Percentiles rank a stretch among this genome's conserved stretches.
Conservation (phyloP, 768 basidiomycete genomes). For the Tricholoma furcatifolium region DNA sequence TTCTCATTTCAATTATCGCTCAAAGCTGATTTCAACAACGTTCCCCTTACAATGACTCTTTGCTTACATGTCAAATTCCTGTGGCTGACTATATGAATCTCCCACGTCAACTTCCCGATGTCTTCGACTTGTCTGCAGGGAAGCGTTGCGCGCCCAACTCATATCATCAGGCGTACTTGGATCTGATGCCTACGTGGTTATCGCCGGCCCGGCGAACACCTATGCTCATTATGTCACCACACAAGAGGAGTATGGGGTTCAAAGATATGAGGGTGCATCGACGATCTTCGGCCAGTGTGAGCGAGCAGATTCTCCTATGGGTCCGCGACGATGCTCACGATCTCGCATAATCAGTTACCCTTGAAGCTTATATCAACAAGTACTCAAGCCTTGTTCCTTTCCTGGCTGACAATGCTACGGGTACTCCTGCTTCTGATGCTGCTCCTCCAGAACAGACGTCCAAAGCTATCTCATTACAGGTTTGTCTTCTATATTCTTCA, state of each 20-base stretch:
- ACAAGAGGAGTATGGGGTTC: slow-evolving; percentile 68
- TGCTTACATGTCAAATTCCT: neutral
- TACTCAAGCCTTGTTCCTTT: slow-evolving; percentile 66
- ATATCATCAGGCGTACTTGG: slow-evolving; percentile 64
- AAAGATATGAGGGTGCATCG: slow-evolving; percentile 81
- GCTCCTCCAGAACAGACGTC: slow-evolving; percentile 64
- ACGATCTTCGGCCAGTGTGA: slow-evolving; percentile 74
- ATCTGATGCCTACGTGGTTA: slow-evolving; percentile 69
- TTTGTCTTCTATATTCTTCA: slow-evolving; percentile 18
- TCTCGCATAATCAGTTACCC: slow-evolving; percentile 45
- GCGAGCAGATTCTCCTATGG: slow-evolving; percentile 29
- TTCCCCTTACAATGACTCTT: slow-evolving; percentile 20
- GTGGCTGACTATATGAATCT: slow-evolving; percentile 1
- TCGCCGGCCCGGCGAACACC: slow-evolving; percentile 81
- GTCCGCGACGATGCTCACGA: slow-evolving; percentile 4
- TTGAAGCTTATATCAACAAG: slow-evolving; percentile 81
- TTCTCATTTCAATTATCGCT: slow-evolving; percentile 12
- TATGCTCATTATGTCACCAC: slow-evolving; percentile 77
- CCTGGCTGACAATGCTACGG: slow-evolving; percentile 49
- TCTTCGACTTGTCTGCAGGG: slow-evolving; percentile 36
- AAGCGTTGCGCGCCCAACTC: slow-evolving; percentile 63
- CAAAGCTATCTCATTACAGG: slow-evolving; percentile 68
- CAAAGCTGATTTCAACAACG: neutral
- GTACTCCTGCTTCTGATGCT: slow-evolving; percentile 57
- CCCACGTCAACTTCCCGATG: slow-evolving; percentile 4